Base-by-base conservation (phyloP, 2,329 filamentous ascomycete species). In the Colletotrichum zoysiae region DNA sequence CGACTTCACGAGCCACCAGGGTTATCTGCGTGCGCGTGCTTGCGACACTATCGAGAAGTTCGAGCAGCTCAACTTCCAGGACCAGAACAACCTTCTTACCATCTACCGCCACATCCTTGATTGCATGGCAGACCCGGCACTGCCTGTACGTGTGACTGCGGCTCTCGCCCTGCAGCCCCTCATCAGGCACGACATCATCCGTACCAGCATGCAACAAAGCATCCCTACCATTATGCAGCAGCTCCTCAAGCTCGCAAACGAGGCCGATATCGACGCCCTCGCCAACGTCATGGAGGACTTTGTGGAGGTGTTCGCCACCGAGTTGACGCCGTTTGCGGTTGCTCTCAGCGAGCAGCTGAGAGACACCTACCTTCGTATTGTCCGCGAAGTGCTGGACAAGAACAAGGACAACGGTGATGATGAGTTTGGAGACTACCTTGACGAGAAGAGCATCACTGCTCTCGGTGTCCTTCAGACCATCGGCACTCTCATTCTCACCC, bases 201-300 rank as follows among this genome's bases (percentile, higher is more conserved):
- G 95, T 69, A 92, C 91, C 51, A 96, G 93, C 82, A 98, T 99
- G 96, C 95, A 98, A 83, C 91, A 95, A 78, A 98, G 95, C 81
- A 99, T 99, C 76, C 95, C 96, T 20, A 97, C 97, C 78, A 98
- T 99, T 78, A 99, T 99, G 96, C 97, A 98, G 83, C 95, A 99
- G 82, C 88, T 99, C 18, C 87, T 99, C 66, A 98, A 98, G 84
- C 86, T 99, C 69, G 95, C 96, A 38, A 99, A 99, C 79, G 96
- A 99, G 83, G 96, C 97, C 70, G 96, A 99, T 79, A 95, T 99
- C 59, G 96, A 99, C 81, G 95, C 96, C 6, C 87, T 99, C 51
- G 95, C 96, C 30, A 98, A 98, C 78, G 96, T 99, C 50, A 99
- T 99, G 96, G 96, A 99, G 82, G 96, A 99, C 79, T 99, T 99